These are phyloP conservation scores for Pseudopithomyces chartarum DNA, from an alignment of 2,329 filamentous ascomycete genomes.

Conservation along the genomic window DNA sequence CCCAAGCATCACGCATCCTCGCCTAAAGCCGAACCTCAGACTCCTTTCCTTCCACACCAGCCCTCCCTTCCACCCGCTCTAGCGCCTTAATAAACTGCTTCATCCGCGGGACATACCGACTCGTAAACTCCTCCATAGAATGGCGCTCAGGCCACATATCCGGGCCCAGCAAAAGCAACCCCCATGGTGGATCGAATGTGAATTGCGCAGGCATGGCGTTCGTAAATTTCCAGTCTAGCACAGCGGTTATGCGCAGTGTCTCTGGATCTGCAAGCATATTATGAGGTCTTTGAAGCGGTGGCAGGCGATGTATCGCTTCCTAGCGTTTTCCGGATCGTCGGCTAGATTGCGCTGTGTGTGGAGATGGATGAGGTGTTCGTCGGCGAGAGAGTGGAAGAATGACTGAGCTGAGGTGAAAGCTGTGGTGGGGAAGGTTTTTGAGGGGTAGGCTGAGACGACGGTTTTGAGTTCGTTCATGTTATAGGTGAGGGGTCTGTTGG, in stretches of 20 bases:
- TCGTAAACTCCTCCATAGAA: conserved; percentile 28
- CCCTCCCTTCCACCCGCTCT: conserved; percentile 31
- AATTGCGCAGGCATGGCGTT: conserved; percentile 50
- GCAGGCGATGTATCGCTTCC: conserved; percentile 26
- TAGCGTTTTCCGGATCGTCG: conserved; percentile 26
- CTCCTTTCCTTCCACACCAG: conserved; percentile 14
- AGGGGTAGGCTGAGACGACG: conserved; percentile 36
- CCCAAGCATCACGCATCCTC: conserved; percentile 46
- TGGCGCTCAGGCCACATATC: conserved; percentile 28
- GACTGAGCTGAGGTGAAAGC: conserved; percentile 25
- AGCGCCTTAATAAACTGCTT: conserved; percentile 46
- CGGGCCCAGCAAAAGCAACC: conserved; percentile 42
- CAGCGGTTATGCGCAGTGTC: conserved; percentile 43
- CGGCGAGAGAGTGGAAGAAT: conserved; percentile 25
- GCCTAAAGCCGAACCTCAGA: conserved; percentile 21
- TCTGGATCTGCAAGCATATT: conserved; percentile 49
- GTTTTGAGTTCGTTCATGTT: conserved; percentile 28
- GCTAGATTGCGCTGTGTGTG: conserved; percentile 28
- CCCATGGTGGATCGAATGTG: conserved; percentile 47
- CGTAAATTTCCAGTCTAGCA: conserved; percentile 51
- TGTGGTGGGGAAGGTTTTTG: conserved; percentile 30
- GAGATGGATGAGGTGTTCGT: conserved; percentile 28
- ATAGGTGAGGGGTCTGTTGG: conserved; percentile 23
- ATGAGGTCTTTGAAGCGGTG: conserved; percentile 20
- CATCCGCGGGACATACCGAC: conserved; percentile 38